These are phyloP conservation scores for Nemania diffusa DNA, from an alignment of 2,329 filamentous ascomycete genomes.

Conservation along the genomic window DNA sequence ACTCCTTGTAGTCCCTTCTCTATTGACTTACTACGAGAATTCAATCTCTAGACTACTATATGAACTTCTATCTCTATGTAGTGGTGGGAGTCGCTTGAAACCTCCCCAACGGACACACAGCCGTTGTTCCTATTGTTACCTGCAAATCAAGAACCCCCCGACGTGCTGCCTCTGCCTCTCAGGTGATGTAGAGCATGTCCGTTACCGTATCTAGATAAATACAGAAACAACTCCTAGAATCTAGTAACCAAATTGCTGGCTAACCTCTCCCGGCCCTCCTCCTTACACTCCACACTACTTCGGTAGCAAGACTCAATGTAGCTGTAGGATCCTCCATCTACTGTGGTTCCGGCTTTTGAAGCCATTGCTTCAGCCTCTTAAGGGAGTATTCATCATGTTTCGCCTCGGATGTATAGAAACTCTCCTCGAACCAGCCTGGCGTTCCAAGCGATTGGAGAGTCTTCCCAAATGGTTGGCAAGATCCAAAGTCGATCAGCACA, in stretches of 20 bases:
- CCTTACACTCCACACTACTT: no score
- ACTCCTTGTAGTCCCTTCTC: background rate
- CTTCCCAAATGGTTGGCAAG: constrained; percentile 21
- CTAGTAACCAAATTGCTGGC: no score
- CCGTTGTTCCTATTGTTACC: background rate
- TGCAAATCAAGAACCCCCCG: background rate
- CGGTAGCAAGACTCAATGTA: constrained; percentile 10
- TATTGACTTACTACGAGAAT: background rate
- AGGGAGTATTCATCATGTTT: constrained; percentile 30
- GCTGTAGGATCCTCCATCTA: constrained; percentile 25
- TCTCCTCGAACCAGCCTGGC: constrained; percentile 24
- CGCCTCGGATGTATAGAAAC: constrained; percentile 27
- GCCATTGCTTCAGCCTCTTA: constrained; percentile 17
- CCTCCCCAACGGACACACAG: background rate
- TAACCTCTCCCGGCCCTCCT: no score
- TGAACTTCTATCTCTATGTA: background rate
- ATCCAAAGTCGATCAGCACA: constrained; percentile 45
- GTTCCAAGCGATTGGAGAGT: constrained; percentile 26
- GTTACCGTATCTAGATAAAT: background rate
- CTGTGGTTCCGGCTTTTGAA: constrained; percentile 23
- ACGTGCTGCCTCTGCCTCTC: background rate
- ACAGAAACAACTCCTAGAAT: no score
- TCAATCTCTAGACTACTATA: background rate
- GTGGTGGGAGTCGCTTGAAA: background rate
- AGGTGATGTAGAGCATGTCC: background rate